Percentiles rank a stretch among this genome's conserved stretches.
phyloP scores from a whole-genome alignment of 2,329 filamentous ascomycete genomes.

The Sclerotinia spermophila region DNA sequence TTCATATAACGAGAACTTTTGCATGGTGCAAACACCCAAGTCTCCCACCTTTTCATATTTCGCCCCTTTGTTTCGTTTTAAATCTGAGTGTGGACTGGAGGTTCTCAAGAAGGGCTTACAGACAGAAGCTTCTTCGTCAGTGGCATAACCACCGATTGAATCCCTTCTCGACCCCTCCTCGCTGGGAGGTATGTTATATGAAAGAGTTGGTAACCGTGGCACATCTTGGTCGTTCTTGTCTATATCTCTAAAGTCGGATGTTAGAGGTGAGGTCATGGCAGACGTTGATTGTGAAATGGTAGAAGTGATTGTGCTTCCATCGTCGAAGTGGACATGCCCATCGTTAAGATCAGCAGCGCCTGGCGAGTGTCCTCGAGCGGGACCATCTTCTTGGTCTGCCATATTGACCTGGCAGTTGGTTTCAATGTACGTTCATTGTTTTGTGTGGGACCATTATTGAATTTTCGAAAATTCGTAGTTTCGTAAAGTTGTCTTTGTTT shows the following conservation, averaged over 20 bases:
- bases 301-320: constrained; percentile 25
- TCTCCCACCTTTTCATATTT: constrained; percentile 39
- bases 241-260: constrained; percentile 29
- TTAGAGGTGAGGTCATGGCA: constrained; percentile 37
- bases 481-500: background rate
- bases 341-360: constrained; percentile 24
- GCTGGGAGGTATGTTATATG: constrained; percentile 24
- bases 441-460: background rate
- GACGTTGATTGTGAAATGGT: constrained; percentile 34
- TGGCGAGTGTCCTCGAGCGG: constrained; percentile 30
- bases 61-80: constrained; percentile 34
- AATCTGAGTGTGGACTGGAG: constrained; percentile 43
- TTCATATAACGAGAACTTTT: constrained; percentile 97
- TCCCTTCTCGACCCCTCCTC: constrained; percentile 26
- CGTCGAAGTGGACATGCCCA: constrained; percentile 32
- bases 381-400: constrained; percentile 34
- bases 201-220: constrained; percentile 33
- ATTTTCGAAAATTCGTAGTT: background rate
- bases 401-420: constrained; percentile 25
- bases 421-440: constrained; percentile 10
- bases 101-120: constrained; percentile 56
- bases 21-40: constrained; percentile 63
- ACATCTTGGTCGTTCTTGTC: constrained; percentile 27
- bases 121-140: constrained; percentile 56
- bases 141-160: constrained; percentile 42